phyloP scores from a whole-genome alignment of 108 stramenopile species.

The Fistulifera solaris region DNA sequence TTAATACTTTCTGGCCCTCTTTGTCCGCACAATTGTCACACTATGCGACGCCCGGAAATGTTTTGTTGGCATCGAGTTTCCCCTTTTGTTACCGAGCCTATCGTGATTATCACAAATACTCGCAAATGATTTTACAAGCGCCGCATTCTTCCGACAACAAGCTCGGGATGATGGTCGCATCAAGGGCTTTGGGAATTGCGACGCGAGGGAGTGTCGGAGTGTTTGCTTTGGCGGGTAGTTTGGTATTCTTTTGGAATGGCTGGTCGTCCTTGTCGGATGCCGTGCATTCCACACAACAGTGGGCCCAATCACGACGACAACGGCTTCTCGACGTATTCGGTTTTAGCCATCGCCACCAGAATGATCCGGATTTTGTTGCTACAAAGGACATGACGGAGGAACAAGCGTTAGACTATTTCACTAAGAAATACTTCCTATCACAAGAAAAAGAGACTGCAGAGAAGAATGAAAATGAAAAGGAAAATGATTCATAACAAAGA shows the following conservation, averaged over 20 bases:
- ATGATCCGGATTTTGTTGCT: conserved; percentile 36
- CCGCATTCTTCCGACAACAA: conserved; percentile 7
- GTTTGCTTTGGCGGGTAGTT: conserved; percentile 23
- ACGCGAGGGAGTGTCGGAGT: conserved; percentile 24
- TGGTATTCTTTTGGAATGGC: conserved; percentile 34
- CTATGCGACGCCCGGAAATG: conserved; percentile 33
- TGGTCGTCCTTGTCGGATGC: conserved; percentile 45
- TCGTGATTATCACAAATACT: conserved; percentile 18
- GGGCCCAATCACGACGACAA: conserved; percentile 32
- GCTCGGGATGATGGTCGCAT: too few relatives aligned
- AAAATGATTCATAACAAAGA: too few relatives aligned
- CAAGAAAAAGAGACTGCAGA: conserved; percentile 22
- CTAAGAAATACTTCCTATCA: conserved; percentile 35
- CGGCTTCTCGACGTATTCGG: conserved; percentile 40
- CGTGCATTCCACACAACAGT: conserved; percentile 24
- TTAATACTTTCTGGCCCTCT: too few relatives aligned
- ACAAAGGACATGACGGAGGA: conserved; percentile 64
- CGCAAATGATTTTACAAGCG: conserved; percentile 10
- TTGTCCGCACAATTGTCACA: too few relatives aligned
- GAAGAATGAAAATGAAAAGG: conserved; percentile 5
- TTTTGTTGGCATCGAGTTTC: conserved; percentile 18
- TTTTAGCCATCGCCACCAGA: conserved; percentile 17
- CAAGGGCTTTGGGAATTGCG: conserved; percentile 21
- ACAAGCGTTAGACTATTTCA: conserved; percentile 55
- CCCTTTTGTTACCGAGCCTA: conserved; percentile 37